Percentiles rank a stretch among this genome's conserved stretches.
Evolutionary conservation across 1,284 basidiomycete genomes (phyloP).

Genomic region (Rhizoctonia solani): DNA sequence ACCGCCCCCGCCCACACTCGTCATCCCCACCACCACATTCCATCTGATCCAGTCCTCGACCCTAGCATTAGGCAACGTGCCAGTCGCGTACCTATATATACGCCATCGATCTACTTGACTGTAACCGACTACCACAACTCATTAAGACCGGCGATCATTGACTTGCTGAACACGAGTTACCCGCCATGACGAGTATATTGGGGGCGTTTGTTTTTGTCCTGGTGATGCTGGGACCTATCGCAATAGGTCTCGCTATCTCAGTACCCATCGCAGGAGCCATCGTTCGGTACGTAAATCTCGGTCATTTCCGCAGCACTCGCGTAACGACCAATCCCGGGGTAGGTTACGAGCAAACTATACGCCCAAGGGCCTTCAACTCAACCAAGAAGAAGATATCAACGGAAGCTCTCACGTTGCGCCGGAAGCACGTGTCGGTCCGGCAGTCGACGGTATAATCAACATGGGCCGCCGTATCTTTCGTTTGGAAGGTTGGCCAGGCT

Average conservation of each 20-base stretch:
- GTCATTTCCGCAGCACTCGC: neutral
- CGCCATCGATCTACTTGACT: neutral
- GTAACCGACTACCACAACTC: neutral
- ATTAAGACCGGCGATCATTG: neutral
- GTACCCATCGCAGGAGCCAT: slow-evolving; percentile 49
- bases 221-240: slow-evolving; percentile 46
- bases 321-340: neutral
- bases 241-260: slow-evolving; percentile 44
- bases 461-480: slow-evolving; percentile 76
- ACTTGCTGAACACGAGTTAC: neutral
- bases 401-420: slow-evolving; percentile 65
- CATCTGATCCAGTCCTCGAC: neutral
- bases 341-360: slow-evolving; percentile 51
- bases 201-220: slow-evolving; percentile 46
- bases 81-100: neutral
- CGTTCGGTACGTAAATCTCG: slow-evolving; percentile 39
- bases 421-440: slow-evolving; percentile 48
- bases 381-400: slow-evolving; percentile 60
- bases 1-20: neutral
- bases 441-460: slow-evolving; percentile 54
- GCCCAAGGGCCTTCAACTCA: slow-evolving; percentile 71
- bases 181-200: slow-evolving; percentile 37
- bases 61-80: neutral
- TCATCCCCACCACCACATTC: neutral
- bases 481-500: slow-evolving; percentile 78